These are phyloP conservation scores for Chalciporus chontae DNA, from an alignment of 768 basidiomycete species.

Conservation along the genomic window DNA sequence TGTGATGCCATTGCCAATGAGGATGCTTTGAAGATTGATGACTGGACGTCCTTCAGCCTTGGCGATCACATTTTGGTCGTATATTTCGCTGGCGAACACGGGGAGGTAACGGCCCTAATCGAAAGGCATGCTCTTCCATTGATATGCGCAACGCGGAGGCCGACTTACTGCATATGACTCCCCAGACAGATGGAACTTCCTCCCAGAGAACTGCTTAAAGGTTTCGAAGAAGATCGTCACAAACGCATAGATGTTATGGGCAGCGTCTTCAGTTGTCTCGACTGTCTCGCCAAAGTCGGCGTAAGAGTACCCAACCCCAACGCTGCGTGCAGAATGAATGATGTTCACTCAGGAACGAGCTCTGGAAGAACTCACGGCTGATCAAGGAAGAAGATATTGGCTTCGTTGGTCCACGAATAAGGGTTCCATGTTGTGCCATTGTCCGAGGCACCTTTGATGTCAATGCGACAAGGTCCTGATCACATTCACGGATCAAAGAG, in stretches of 20 bases:
- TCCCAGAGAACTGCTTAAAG: conserved; percentile 66
- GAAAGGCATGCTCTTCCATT: neutral
- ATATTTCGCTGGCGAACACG: conserved; percentile 71
- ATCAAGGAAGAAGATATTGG: conserved; percentile 70
- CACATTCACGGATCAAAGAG: conserved; percentile 28
- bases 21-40: conserved; percentile 66
- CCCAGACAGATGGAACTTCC: conserved; percentile 69
- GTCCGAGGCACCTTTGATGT: conserved; percentile 48
- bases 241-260: conserved; percentile 72
- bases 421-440: conserved; percentile 66
- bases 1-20: conserved; percentile 73
- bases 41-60: conserved; percentile 45
- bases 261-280: conserved; percentile 77
- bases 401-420: conserved; percentile 61
- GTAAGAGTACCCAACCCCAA: conserved; percentile 71
- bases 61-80: conserved; percentile 64
- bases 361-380: conserved; percentile 42
- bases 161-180: conserved; percentile 65
- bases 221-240: conserved; percentile 77
- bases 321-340: conserved; percentile 31
- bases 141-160: neutral
- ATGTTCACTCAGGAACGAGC: neutral
- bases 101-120: conserved; percentile 66
- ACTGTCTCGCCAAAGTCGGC: conserved; percentile 66
- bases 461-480: conserved; percentile 57